These are phyloP conservation scores for Aspergillus viridinutans DNA, from an alignment of 2,329 filamentous ascomycete species.

Conservation along the genomic window DNA sequence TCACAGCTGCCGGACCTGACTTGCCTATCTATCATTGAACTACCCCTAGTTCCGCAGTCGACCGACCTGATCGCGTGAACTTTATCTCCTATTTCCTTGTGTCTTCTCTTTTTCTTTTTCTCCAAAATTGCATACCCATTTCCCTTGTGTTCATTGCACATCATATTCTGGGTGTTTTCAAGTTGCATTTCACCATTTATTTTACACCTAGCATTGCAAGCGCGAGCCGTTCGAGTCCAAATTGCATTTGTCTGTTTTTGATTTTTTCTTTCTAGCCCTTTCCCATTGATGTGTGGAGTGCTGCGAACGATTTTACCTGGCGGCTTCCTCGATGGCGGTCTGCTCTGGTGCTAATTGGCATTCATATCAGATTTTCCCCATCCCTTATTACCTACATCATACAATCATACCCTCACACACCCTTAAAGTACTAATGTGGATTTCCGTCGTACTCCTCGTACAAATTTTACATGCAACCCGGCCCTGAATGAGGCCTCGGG, in stretches of 20 bases:
- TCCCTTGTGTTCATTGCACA: conserved; percentile 27
- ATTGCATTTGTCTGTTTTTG: conserved; percentile 21
- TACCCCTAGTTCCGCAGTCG: not conserved
- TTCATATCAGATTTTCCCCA: conserved; percentile 1
- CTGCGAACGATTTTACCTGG: conserved; percentile 4
- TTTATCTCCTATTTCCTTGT: conserved; percentile 16
- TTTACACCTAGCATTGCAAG: conserved; percentile 45
- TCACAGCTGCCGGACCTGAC: not conserved
- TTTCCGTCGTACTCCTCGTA: conserved; percentile 7
- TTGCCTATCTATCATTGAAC: conserved; percentile 13
- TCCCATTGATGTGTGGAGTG: conserved; percentile 9
- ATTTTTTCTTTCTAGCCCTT: conserved; percentile 5
- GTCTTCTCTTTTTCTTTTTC: conserved; percentile 21
- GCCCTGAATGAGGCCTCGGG: not conserved
- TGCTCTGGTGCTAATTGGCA: conserved; percentile 3
- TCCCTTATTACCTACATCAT: not conserved
- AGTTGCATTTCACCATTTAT: conserved; percentile 33
- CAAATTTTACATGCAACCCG: not conserved
- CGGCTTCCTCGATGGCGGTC: not conserved
- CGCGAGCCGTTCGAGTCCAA: conserved; percentile 38
- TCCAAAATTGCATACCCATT: conserved; percentile 35
- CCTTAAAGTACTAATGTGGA: conserved; percentile 16
- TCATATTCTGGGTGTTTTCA: conserved; percentile 26
- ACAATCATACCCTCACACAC: conserved; percentile 1
- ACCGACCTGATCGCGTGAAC: not conserved